Percentiles rank a stretch among this genome's conserved stretches.
These are phyloP conservation scores for Debaryomyces fabryi DNA, from an alignment of 1,139 yeast species.

Conservation along the genomic window DNA sequence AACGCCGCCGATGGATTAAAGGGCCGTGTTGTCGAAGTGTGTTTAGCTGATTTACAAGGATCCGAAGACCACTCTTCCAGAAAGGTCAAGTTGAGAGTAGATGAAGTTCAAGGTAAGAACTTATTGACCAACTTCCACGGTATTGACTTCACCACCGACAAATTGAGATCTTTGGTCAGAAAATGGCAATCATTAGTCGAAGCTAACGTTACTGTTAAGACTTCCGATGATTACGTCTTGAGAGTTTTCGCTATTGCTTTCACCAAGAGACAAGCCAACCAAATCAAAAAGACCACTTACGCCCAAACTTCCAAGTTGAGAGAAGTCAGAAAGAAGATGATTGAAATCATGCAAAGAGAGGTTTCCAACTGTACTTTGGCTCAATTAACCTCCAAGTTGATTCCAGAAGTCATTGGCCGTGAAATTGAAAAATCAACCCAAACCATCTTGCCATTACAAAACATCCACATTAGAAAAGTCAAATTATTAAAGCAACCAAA, in stretches of 20 bases:
- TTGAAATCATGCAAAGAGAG: constrained; percentile 56
- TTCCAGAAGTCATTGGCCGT: constrained; percentile 56
- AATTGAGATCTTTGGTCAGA: constrained; percentile 55
- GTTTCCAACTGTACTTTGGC: constrained; percentile 53
- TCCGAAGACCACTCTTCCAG: constrained; percentile 56
- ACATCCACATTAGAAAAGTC: constrained; percentile 56
- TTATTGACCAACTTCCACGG: constrained; percentile 59
- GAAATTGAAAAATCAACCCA: constrained; percentile 56
- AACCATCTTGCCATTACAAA: constrained; percentile 54
- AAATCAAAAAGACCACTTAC: constrained; percentile 53
- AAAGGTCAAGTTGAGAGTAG: constrained; percentile 56
- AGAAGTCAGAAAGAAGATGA: constrained; percentile 55
- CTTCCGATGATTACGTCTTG: constrained; percentile 53
- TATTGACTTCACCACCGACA: constrained; percentile 52
- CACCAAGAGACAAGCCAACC: constrained; percentile 57
- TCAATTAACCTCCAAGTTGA: constrained; percentile 53
- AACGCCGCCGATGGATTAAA: constrained; percentile 56
- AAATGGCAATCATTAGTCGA: constrained; percentile 58
- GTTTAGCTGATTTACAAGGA: constrained; percentile 55
- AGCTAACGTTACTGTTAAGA: constrained; percentile 55
- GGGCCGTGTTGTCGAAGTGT: constrained; percentile 54
- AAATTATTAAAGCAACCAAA: constrained; percentile 56
- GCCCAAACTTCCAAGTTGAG: constrained; percentile 55
- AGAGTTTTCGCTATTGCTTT: constrained; percentile 55
- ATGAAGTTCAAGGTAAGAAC: constrained; percentile 57